Base-by-base conservation (phyloP, 148 eudicot species). In the Talinum fruticosum region DNA sequence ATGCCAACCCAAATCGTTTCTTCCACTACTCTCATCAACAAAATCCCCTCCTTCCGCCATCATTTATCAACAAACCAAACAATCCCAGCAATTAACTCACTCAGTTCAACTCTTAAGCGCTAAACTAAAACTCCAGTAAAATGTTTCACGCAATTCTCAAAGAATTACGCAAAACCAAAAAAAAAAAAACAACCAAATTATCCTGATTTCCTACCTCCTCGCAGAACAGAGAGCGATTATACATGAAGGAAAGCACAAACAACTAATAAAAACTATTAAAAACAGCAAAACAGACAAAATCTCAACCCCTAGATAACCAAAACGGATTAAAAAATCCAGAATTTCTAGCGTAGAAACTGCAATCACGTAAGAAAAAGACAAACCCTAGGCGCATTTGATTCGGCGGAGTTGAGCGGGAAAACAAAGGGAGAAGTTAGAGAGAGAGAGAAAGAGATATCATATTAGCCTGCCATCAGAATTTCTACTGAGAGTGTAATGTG, bases 381-480 rank as follows among this genome's bases (percentile, higher is more conserved):
- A 81, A 81, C 80, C 80, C 83, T 76, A 81, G 10, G 36, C 21
- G n/a, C 8, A 61, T 28, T 13, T 13, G 14, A 3, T 49, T 33
- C n/a, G 44, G 78, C 78, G 66, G 72, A 34, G 38, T 33, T 36
- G 30, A 69, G 72, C 47, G 44, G 72, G 72, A 35, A 69, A 35
- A 37, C 14, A 38, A 1, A 38, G 30, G 73, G 21, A 14, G 7
- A 24, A 70, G 53, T 24, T 38, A 5, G 13, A 38, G 45, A 36
- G 14, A 70, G 51, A 21, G 73, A 70, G 73, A 33, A 18, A 34
- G n/a, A n/a, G n/a, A n/a, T n/a, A n/a, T n/a, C n/a, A n/a, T n/a
- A n/a, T n/a, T n/a, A n/a, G n/a, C n/a, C n/a, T n/a, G n/a, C n/a
- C n/a, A n/a, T n/a, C n/a, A n/a, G n/a, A n/a, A n/a, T n/a, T n/a